Percentiles rank a stretch among this genome's conserved stretches.
Conservation (phyloP, 2,329 filamentous ascomycete species). For the Alternaria postmessia region DNA sequence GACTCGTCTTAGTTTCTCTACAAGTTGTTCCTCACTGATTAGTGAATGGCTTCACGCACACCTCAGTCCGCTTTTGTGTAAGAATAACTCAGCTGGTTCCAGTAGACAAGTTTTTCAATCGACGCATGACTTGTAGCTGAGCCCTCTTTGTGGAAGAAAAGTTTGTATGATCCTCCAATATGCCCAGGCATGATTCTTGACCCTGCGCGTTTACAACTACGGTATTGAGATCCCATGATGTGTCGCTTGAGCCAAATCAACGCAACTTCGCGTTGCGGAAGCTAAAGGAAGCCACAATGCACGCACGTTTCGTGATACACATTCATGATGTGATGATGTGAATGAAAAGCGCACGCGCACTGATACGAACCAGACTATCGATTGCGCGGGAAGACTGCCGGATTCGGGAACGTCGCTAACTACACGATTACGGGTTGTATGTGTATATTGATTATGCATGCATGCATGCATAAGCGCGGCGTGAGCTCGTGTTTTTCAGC, state of each 20-base stretch:
- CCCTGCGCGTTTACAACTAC: neutral
- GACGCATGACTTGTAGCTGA: neutral
- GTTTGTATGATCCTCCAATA: neutral
- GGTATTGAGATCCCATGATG: neutral
- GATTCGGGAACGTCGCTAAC: conserved; percentile 1
- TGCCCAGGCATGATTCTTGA: neutral
- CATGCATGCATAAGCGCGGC: conserved; percentile 7
- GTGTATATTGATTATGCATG: conserved; percentile 2
- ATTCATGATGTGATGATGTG: neutral
- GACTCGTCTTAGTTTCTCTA: neutral
- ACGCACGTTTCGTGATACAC: neutral
- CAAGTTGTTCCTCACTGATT: neutral
- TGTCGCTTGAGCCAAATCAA: neutral
- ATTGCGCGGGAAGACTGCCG: conserved; percentile 8
- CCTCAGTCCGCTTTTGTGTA: neutral
- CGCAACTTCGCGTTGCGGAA: neutral
- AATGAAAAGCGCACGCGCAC: neutral
- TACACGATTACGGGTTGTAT: conserved; percentile 9
- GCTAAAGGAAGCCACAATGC: neutral
- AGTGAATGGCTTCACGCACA: neutral
- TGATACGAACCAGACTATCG: conserved; percentile 19
- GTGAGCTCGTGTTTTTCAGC: neutral
- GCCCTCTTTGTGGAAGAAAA: neutral
- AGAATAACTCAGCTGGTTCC: too few relatives aligned
- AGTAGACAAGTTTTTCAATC: neutral